phyloP scores from a whole-genome alignment of 495 filamentous ascomycete genomes.

The Oidiodendron maius region DNA sequence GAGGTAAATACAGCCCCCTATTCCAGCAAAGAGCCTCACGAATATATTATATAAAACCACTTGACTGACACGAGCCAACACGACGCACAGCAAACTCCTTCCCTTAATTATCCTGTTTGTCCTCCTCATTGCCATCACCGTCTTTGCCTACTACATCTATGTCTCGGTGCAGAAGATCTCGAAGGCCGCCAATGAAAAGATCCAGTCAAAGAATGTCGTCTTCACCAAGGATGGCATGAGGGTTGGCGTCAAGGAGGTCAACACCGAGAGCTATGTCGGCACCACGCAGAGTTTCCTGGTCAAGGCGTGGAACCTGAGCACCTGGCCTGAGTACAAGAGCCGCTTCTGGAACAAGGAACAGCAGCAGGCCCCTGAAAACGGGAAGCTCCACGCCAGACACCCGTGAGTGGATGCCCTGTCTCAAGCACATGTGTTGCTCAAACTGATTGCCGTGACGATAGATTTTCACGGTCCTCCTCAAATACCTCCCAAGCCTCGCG shows the following conservation, averaged over 20 bases:
- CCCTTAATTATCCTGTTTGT: constrained; percentile 70
- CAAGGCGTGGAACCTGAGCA: constrained; percentile 70
- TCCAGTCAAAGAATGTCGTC: constrained; percentile 76
- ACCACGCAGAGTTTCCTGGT: constrained; percentile 75
- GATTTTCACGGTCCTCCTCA: too few species aligned
- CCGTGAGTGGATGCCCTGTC: constrained; percentile 30
- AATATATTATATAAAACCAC: background rate
- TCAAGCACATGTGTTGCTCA: too few species aligned
- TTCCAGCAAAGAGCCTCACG: background rate
- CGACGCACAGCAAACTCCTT: constrained; percentile 46
- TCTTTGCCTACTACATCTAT: constrained; percentile 70
- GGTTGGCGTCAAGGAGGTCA: constrained; percentile 70
- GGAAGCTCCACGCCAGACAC: constrained; percentile 30
- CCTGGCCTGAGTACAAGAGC: constrained; percentile 49
- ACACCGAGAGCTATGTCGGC: constrained; percentile 75
- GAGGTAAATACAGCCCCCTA: constrained; percentile 9
- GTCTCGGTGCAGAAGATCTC: constrained; percentile 62
- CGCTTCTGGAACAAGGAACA: constrained; percentile 37
- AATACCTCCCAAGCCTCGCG: too few species aligned
- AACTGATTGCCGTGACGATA: too few species aligned
- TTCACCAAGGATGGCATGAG: constrained; percentile 81
- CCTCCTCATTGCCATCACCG: constrained; percentile 54
- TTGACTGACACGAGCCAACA: background rate
- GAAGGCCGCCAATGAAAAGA: constrained; percentile 59
- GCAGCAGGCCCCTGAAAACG: constrained; percentile 17